Evolutionary conservation across 1,284 basidiomycete species (phyloP).

Genomic region (Ceratobasidium sp.): DNA sequence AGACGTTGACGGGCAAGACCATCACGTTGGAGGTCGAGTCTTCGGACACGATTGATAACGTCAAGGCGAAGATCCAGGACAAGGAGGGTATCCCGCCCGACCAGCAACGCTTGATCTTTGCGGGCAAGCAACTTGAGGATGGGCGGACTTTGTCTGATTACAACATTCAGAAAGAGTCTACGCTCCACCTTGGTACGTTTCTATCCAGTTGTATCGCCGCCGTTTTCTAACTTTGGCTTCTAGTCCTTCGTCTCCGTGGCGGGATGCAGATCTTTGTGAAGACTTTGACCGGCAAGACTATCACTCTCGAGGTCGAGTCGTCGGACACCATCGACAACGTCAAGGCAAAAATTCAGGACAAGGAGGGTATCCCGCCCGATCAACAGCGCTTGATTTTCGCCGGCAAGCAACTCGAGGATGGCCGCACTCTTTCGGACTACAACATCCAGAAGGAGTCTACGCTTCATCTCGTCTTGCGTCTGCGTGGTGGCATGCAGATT

Average conservation of each 20-base stretch:
- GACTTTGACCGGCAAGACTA: conserved; percentile 62
- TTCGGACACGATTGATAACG: conserved; percentile 74
- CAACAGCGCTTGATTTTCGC: no score
- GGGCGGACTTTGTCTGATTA: conserved; percentile 91
- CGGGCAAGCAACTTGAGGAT: conserved; percentile 98
- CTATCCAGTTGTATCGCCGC: background rate
- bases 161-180: conserved; percentile 96
- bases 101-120: conserved; percentile 98
- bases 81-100: conserved; percentile 96
- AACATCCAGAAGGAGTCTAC: conserved; percentile 61
- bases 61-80: conserved; percentile 96
- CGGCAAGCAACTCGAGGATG: no score
- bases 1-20: conserved; percentile 66
- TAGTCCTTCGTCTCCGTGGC: conserved; percentile 56
- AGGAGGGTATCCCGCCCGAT: no score
- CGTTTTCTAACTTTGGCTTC: conserved; percentile 37
- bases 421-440: conserved; percentile 62
- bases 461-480: conserved; percentile 66
- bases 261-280: conserved; percentile 65
- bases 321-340: no score
- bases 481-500: conserved; percentile 19
- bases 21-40: conserved; percentile 72
- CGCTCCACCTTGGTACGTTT: conserved; percentile 82
- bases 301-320: no score
- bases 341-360: no score